Conservation (phyloP, 768 basidiomycete species). For the Erythrobasidium yunnanense region DNA sequence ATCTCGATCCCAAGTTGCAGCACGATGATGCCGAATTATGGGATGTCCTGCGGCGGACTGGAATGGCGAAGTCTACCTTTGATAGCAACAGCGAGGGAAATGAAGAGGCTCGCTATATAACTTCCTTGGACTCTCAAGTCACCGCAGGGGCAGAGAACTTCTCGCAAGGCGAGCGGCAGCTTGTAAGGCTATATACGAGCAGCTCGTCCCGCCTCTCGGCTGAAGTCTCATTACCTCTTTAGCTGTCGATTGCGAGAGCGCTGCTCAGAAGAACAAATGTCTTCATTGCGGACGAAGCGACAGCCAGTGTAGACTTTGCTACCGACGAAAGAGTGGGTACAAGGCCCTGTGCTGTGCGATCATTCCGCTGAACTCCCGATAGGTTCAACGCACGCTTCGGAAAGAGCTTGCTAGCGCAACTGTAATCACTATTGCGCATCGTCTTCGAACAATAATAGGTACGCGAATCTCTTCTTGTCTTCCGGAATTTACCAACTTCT, state of each 20-base stretch:
- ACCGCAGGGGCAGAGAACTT: slow-evolving; percentile 44
- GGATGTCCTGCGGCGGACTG: slow-evolving; percentile 35
- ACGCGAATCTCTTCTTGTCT: neutral
- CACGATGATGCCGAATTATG: slow-evolving; percentile 36
- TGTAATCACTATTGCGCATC: slow-evolving; percentile 48
- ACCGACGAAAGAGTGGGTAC: slow-evolving; percentile 38
- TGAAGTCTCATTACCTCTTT: neutral
- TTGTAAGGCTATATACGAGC: slow-evolving; percentile 42
- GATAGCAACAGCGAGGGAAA: neutral
- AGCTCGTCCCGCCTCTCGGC: neutral
- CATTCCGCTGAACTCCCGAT: neutral
- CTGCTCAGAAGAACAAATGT: slow-evolving; percentile 42
- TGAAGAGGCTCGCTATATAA: slow-evolving; percentile 13
- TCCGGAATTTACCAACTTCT: slow-evolving; percentile 10
- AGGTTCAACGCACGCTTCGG: slow-evolving; percentile 44
- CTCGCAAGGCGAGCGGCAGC: slow-evolving; percentile 45
- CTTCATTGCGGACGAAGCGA: slow-evolving; percentile 46
- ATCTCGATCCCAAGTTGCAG: slow-evolving; percentile 53
- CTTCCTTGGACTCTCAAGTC: slow-evolving; percentile 41
- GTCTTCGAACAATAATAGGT: slow-evolving; percentile 27
- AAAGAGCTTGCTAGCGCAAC: slow-evolving; percentile 41
- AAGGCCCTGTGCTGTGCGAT: neutral
- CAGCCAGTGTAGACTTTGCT: slow-evolving; percentile 43
- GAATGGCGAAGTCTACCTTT: slow-evolving; percentile 32
- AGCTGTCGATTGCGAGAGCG: slow-evolving; percentile 35